phyloP scores from a whole-genome alignment of 2,329 filamentous ascomycete species.

The Graphiopsis chlorocephala region DNA sequence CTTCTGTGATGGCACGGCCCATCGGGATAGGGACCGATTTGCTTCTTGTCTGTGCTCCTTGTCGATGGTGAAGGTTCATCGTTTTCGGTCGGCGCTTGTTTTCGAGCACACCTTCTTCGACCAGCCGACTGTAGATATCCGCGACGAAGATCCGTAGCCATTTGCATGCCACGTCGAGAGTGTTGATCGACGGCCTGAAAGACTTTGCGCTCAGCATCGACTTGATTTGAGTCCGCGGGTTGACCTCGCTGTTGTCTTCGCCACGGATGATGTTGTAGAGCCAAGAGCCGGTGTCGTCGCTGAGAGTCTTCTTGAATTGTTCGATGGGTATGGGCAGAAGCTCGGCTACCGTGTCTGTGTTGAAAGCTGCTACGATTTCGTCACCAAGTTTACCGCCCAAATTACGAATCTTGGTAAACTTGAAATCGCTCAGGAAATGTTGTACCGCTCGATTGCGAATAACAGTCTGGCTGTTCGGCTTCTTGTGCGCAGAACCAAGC shows the following conservation, averaged over 20 bases:
- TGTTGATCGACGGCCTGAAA: constrained; percentile 80
- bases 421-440: constrained; percentile 78
- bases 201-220: constrained; percentile 97
- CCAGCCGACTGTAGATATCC: constrained; percentile 84
- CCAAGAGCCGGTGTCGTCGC: constrained; percentile 82
- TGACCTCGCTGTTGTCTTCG: constrained; percentile 84
- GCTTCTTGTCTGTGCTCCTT: constrained; percentile 70
- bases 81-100: constrained; percentile 83
- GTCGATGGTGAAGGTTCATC: constrained; percentile 79
- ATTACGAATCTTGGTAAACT: constrained; percentile 92
- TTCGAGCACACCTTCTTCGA: constrained; percentile 87
- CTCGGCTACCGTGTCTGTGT: constrained; percentile 75
- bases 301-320: constrained; percentile 72
- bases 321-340: constrained; percentile 70
- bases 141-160: constrained; percentile 91
- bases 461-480: constrained; percentile 93
- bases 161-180: constrained; percentile 70
- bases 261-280: constrained; percentile 82
- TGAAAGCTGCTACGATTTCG: constrained; percentile 75
- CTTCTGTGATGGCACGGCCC: constrained; percentile 70
- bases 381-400: constrained; percentile 94
- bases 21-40: constrained; percentile 73
- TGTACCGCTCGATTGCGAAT: constrained; percentile 79
- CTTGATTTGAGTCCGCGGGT: constrained; percentile 87
- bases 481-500: constrained; percentile 84